These are phyloP conservation scores for Penicillium brevicompactum DNA, from an alignment of 2,329 filamentous ascomycete species.

Conservation along the genomic window DNA sequence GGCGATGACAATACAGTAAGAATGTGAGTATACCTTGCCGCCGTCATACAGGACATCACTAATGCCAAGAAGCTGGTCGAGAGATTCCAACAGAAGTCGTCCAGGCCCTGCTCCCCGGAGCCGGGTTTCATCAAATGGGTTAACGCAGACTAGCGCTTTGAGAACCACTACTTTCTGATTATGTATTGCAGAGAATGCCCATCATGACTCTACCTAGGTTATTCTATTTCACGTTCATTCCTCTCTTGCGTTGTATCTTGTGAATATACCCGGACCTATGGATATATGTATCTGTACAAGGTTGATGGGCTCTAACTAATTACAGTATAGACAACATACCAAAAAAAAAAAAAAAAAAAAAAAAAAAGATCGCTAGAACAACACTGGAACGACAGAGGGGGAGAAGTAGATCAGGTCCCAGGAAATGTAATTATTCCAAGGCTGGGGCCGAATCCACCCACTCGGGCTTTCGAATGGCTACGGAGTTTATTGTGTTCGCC, in stretches of 20 bases:
- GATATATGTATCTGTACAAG: neutral
- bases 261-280: constrained; percentile 13
- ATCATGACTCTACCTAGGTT: neutral
- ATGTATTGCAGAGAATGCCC: neutral
- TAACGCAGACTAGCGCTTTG: constrained; percentile 44
- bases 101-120: constrained; percentile 29
- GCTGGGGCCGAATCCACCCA: no score
- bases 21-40: constrained; percentile 64
- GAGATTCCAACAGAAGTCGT: constrained; percentile 33
- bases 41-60: neutral
- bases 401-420: no score
- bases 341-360: no score
- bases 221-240: neutral
- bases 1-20: constrained; percentile 84
- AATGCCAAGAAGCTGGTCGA: constrained; percentile 36
- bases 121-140: constrained; percentile 35
- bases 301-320: no score
- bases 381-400: no score
- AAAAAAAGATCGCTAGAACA: no score
- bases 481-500: no score
- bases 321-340: no score
- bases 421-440: no score
- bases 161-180: constrained; percentile 41
- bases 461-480: no score
- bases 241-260: neutral